These are phyloP conservation scores for Carex scoparia DNA, from an alignment of 176 grass and related monocot genomes.

Conservation along the genomic window DNA sequence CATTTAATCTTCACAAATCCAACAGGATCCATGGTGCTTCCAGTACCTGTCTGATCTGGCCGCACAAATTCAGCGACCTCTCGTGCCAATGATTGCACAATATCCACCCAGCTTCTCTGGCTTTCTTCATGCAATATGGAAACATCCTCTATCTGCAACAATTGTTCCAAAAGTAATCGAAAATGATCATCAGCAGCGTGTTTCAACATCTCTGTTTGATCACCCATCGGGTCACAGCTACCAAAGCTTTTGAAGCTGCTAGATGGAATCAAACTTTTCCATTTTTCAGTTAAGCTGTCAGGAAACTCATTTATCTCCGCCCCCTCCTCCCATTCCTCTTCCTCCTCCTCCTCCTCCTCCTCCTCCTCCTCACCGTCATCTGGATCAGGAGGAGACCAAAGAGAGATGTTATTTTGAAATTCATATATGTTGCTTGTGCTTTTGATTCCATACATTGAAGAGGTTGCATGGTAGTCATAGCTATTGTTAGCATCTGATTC, in stretches of 20 bases:
- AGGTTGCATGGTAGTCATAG: slow-evolving; percentile 66
- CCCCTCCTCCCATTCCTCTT: slow-evolving; percentile 32
- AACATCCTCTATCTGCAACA: slow-evolving; percentile 77
- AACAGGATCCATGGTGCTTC: slow-evolving; percentile 85
- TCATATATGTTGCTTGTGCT: slow-evolving; percentile 58
- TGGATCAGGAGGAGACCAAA: slow-evolving; percentile 90
- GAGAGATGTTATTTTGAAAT: slow-evolving; percentile 69
- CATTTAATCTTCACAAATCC: slow-evolving; percentile 95
- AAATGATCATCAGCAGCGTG: slow-evolving; percentile 83
- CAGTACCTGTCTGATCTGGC: slow-evolving; percentile 60
- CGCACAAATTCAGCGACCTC: slow-evolving; percentile 87
- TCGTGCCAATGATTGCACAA: slow-evolving; percentile 76
- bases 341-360: slow-evolving; percentile 41
- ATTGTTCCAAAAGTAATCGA: slow-evolving; percentile 74
- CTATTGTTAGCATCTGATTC: slow-evolving; percentile 76
- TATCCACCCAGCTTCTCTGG: slow-evolving; percentile 76
- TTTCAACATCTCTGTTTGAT: slow-evolving; percentile 82
- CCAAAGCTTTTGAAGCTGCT: slow-evolving; percentile 61
- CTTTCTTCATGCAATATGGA: slow-evolving; percentile 44
- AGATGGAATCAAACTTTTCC: slow-evolving; percentile 9
- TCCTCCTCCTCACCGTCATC: slow-evolving; percentile 75
- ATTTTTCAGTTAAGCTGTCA: neutral
- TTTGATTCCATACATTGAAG: slow-evolving; percentile 76
- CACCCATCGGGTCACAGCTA: slow-evolving; percentile 59
- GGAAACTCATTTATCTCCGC: neutral